Evolutionary conservation across 768 basidiomycete species (phyloP).

Genomic region (Basidioascus undulatus): DNA sequence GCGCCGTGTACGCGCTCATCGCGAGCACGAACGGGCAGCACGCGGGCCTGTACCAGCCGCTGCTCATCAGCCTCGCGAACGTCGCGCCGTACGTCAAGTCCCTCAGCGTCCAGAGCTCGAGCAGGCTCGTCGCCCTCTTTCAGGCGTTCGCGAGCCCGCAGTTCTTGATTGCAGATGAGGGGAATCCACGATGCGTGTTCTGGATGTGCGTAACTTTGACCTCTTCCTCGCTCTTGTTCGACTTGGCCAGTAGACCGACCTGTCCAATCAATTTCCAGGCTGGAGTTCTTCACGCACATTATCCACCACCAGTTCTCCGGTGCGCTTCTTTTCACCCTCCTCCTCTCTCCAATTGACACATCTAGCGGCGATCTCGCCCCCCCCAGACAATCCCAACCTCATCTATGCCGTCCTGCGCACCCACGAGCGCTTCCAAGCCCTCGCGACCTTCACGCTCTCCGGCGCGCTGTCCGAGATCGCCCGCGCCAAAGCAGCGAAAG

Average conservation of each 20-base stretch:
- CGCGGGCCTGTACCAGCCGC: constrained; percentile 68
- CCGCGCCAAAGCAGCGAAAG: constrained; percentile 26
- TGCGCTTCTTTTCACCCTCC: neutral
- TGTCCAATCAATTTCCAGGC: constrained; percentile 22
- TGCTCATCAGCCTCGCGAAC: constrained; percentile 75
- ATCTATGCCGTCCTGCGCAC: constrained; percentile 64
- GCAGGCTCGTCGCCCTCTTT: constrained; percentile 66
- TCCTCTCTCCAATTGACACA: too few relatives aligned
- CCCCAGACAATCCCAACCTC: constrained; percentile 55
- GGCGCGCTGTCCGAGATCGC: constrained; percentile 67
- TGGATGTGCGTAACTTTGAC: constrained; percentile 37
- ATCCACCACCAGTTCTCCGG: constrained; percentile 41
- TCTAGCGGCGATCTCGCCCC: too few relatives aligned
- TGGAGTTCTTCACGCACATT: constrained; percentile 76
- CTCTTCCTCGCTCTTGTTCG: neutral
- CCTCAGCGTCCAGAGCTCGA: constrained; percentile 54
- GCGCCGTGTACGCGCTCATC: constrained; percentile 57
- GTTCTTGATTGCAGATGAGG: constrained; percentile 79
- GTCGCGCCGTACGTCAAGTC: constrained; percentile 64
- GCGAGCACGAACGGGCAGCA: constrained; percentile 55
- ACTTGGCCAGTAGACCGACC: neutral
- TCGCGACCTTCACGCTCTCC: constrained; percentile 74
- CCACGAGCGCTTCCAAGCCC: constrained; percentile 62
- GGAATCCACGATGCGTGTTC: constrained; percentile 75
- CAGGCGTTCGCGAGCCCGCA: constrained; percentile 71